These are phyloP conservation scores for Scedosporium minutisporum DNA, from an alignment of 2,329 filamentous ascomycete genomes.

Conservation along the genomic window DNA sequence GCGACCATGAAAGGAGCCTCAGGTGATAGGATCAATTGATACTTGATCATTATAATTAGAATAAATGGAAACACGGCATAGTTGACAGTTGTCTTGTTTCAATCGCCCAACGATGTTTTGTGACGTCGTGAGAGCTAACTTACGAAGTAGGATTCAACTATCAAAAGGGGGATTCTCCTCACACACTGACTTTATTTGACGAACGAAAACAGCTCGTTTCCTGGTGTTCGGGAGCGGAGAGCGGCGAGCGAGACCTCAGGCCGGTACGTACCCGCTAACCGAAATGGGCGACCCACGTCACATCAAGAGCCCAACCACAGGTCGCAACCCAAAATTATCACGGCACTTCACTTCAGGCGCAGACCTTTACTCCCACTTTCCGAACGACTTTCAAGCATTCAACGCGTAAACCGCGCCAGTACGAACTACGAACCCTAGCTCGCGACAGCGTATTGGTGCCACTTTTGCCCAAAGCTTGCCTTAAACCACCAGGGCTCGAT, in stretches of 20 bases:
- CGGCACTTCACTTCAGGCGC: neutral
- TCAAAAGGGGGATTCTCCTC: neutral
- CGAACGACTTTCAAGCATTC: neutral
- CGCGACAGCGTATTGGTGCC: too few species aligned
- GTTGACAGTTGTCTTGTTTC: too few species aligned
- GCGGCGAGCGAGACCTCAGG: neutral
- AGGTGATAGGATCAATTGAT: too few species aligned
- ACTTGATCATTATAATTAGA: too few species aligned
- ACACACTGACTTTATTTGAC: neutral
- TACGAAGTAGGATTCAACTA: too few species aligned
- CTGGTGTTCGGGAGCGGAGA: neutral
- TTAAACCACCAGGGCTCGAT: too few species aligned
- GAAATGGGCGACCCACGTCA: neutral
- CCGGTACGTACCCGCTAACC: neutral
- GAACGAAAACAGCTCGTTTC: neutral
- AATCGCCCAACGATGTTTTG: too few species aligned
- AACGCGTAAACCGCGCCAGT: neutral
- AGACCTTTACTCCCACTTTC: neutral
- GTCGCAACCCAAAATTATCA: slow-evolving; percentile 1
- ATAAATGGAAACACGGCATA: too few species aligned
- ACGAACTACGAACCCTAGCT: neutral
- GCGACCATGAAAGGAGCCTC: too few species aligned
- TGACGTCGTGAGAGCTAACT: too few species aligned
- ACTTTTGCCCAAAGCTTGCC: too few species aligned
- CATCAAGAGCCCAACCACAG: neutral